phyloP scores from a whole-genome alignment of 768 basidiomycete genomes.

The Collybiopsis confluens region DNA sequence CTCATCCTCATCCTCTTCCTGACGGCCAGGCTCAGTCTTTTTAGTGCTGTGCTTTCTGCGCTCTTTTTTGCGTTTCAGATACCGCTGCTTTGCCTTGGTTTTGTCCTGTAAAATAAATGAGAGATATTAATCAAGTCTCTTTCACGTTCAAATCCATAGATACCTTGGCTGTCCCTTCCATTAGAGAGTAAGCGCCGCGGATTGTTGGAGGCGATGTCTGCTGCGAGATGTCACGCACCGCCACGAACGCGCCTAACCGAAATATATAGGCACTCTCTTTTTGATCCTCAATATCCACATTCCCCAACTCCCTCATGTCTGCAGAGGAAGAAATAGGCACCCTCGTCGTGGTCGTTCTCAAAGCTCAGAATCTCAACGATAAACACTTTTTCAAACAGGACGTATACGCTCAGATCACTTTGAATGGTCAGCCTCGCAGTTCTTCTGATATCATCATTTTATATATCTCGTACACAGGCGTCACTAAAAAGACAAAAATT shows the following conservation, averaged over 20 bases:
- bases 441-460: neutral
- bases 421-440: slow-evolving; percentile 39
- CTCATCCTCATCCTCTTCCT: slow-evolving; percentile 16
- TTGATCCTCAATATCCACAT: too few species aligned
- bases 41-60: slow-evolving; percentile 45
- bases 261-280: too few species aligned
- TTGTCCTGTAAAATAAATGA: slow-evolving; percentile 44
- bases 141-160: too few species aligned
- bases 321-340: slow-evolving; percentile 64
- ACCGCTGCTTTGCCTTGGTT: slow-evolving; percentile 69
- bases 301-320: neutral
- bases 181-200: too few species aligned
- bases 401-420: slow-evolving; percentile 66
- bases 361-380: slow-evolving; percentile 79
- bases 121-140: too few species aligned
- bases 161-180: too few species aligned
- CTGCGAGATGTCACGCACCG: neutral
- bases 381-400: slow-evolving; percentile 91
- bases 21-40: neutral
- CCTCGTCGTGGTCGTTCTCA: slow-evolving; percentile 79
- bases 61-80: slow-evolving; percentile 68
- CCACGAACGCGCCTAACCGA: neutral
- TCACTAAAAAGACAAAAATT: slow-evolving; percentile 63
- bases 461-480: slow-evolving; percentile 29
- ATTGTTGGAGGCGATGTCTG: too few species aligned